Evolutionary conservation across 257 asterid genomes (phyloP), one percentile per base, ranked within the genome.

Genomic region (Paulownia fortunei): DNA sequence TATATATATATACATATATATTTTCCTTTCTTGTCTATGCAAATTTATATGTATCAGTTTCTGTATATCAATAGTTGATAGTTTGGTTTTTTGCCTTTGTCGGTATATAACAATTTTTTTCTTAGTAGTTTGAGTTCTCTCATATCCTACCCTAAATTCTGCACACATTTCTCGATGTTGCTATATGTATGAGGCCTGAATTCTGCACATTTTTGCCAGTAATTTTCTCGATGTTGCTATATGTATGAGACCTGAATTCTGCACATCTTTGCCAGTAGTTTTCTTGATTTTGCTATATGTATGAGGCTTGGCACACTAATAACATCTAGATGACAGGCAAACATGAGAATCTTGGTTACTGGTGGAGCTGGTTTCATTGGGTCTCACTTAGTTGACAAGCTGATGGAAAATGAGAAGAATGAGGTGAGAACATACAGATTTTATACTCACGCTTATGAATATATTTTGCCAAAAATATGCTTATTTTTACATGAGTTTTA

Each of bases 321-420:
- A 12, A 27, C 70, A 64, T 68, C 13, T 75, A 11, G 11, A 55
- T 69, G 23, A 65, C 88, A 92, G 98, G 97, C 97, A 32, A 94
- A 88, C 85, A 89, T 91, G 98, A 90, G 99, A 83, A 92, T 94
- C 82, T 82, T 94, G 87, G 82, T 94, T 41, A 94, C 99, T 30
- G 99, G 99, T 66, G 99, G 98, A 71, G 97, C 97, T 79, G 97
- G 98, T 83, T 94, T 94, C 88, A 94, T 94, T 76, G 98, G 98
- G 55, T 94, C 99, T 81, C 99, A 94, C 93, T 87, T 94, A 24
- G 98, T 94, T 26, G 99, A 94, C 87, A 90, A 63, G 78, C 88
- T 94, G 69, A 92, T 94, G 99, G 83, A 89, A 88, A 88, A 94
- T 79, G 99, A 90, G 83, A 90, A 92, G 85, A 94, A 94, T 44